phyloP scores from a whole-genome alignment of 345 rosid species.

The Microthlaspi erraticum region DNA sequence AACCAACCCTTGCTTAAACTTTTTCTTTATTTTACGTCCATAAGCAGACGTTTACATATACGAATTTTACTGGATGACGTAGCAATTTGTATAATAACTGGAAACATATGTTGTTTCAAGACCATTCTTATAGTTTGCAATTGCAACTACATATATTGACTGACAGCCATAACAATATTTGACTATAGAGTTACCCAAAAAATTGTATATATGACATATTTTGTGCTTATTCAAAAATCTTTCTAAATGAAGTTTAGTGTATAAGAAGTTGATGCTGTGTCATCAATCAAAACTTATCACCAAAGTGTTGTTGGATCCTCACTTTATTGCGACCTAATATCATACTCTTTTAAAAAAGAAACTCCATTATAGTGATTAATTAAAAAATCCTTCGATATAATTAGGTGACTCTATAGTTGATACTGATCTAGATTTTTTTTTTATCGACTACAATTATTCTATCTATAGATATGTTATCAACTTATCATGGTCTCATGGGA shows the following conservation, averaged over 20 bases:
- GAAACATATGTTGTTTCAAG: neutral
- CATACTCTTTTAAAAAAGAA: neutral
- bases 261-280: conserved; percentile 37
- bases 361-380: conserved; percentile 21
- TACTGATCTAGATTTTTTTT: conserved; percentile 2
- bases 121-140: neutral
- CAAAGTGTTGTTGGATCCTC: conserved; percentile 12
- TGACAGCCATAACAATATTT: neutral
- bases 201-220: neutral
- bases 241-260: neutral
- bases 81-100: neutral
- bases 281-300: conserved; percentile 29
- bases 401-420: neutral
- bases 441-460: neutral
- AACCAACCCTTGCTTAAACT: neutral
- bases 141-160: neutral
- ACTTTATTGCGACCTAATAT: conserved; percentile 29
- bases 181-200: neutral
- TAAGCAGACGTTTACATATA: neutral
- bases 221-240: conserved; percentile 10
- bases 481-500: too few species aligned
- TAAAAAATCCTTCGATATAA: neutral
- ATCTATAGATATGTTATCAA: neutral
- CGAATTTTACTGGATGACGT: too few species aligned
- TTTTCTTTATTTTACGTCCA: neutral